phyloP scores from a whole-genome alignment of 352 stramenopile genomes.

The Thraustochytrium sp. region DNA sequence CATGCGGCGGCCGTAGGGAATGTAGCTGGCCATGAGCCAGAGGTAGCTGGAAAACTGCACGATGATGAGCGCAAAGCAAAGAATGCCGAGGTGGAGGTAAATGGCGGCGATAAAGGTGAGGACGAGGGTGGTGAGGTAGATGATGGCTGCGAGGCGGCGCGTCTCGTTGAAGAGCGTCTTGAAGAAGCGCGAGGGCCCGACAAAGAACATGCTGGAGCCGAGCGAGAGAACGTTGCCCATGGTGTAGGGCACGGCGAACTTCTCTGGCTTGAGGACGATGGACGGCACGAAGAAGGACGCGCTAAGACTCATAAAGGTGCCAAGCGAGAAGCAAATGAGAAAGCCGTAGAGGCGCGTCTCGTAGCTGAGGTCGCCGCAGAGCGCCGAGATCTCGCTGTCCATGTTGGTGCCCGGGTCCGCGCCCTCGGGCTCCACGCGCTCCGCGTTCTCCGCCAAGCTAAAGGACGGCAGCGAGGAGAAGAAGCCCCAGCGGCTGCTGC shows the following conservation, averaged over 20 bases:
- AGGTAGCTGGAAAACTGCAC: slow-evolving; percentile 34
- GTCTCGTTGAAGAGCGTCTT: slow-evolving; percentile 20
- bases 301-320: not conserved
- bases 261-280: slow-evolving; percentile 21
- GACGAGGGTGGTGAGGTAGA: slow-evolving; percentile 16
- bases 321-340: slow-evolving; percentile 19
- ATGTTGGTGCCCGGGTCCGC: not conserved
- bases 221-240: not conserved
- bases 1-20: slow-evolving; percentile 8
- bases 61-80: not conserved
- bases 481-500: not conserved
- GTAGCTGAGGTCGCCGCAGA: slow-evolving; percentile 29
- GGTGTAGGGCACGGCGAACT: slow-evolving; percentile 18
- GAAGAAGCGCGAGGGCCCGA: not conserved
- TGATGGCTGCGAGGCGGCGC: not conserved
- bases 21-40: slow-evolving; percentile 41
- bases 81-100: not conserved
- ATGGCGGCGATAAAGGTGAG: slow-evolving; percentile 5
- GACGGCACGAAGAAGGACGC: slow-evolving; percentile 15
- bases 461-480: not conserved
- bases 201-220: slow-evolving; percentile 15
- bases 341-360: slow-evolving; percentile 36
- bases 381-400: not conserved
- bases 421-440: not conserved
- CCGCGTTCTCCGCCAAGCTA: not conserved